Evolutionary conservation across 179 eudicot genomes (phyloP), one percentile per base, ranked within the genome.

Genomic region (Silene coronaria): DNA sequence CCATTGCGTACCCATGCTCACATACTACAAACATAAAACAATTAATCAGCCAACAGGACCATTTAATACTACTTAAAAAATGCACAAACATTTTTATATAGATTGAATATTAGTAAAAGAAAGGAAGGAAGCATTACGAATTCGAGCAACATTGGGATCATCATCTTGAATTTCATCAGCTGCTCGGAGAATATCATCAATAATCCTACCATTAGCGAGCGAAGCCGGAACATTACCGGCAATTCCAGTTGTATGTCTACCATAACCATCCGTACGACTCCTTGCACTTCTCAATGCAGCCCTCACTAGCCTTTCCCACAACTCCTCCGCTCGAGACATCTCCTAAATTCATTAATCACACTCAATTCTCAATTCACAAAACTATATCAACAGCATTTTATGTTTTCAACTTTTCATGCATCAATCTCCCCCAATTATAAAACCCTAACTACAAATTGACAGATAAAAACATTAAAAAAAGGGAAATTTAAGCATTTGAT

Each of bases 141-240:
- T 96, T 82, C 99, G 83, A 55, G 99, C 88, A 58, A 96, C 84
- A 74, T 86, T 96, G 3, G 99, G 94, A 67, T 93, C 98, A 10
- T 91, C 97, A 23, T 87, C 92, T 79, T 96, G 98, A 80, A 96
- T 90, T 85, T 96, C 99, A 71, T 96, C 98, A 7, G 99, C 98
- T 77, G 96, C 91, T 77, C 96, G 87, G 26, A 96, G 86, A 72
- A 96, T 96, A 64, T 93, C 96, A 82, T 96, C 99, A 66, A 96
- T 91, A 78, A 89, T 85, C 80, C 84, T 84, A 78, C 83, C 89
- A 65, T 93, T 90, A 21, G 88, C 86, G 27, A 96, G 95, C 0
- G 98, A 93, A 73, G 97, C 86, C 0, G 99, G 99, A 28, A 96
- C 99, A 84, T 87, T 87, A 26, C 93, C 93, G 23, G 97, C 97